Evolutionary conservation across 306 rosid species (phyloP), one percentile per base, ranked within the genome.

Genomic region (Fagus crenata): DNA sequence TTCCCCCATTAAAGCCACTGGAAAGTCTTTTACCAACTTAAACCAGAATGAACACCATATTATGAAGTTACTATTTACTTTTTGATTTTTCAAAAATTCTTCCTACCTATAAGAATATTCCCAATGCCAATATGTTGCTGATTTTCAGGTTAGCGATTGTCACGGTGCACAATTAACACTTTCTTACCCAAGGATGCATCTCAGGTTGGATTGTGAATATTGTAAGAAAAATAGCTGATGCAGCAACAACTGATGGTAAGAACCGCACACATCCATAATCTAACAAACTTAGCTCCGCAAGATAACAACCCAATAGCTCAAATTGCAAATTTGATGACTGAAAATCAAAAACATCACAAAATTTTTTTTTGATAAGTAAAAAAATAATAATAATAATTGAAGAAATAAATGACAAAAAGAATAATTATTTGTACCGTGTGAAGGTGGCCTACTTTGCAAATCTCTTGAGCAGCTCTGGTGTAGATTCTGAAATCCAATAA

Each of bases 181-280:
- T 79, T 71, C 87, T 84, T 84, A 87, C 91, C 91, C 91, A 87
- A 7, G 91, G 91, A 74, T 83, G 87, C 15, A 51, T 65, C 53
- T 63, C 49, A 40, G 85, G 85, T 65, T 81, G 63, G 36, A 80
- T 51, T 2, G 78, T 85, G 75, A 85, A 81, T 39, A 76, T 73
- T n/a, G 91, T 75, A 67, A 87, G 87, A 73, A 87, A 87, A 72
- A 85, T 46, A 9, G 81, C 86, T 3, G 89, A 85, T 55, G 91
- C 89, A n/a, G 89, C 89, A 22, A 80, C 40, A 12, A 82, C 28
- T 36, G 91, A 87, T 28, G 89, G 89, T 53, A 83, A 75, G 80
- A 85, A 80, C 31, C 54, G 74, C 49, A 76, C 46, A 53, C 79
- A 87, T 39, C 8, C 28, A 58, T 76, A 79, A 35, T 81, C 87